A percentile compares a stretch with the other conserved stretches of the same genome.
phyloP scores from a whole-genome alignment of 495 filamentous ascomycete genomes.

The Apodospora peruviana region DNA sequence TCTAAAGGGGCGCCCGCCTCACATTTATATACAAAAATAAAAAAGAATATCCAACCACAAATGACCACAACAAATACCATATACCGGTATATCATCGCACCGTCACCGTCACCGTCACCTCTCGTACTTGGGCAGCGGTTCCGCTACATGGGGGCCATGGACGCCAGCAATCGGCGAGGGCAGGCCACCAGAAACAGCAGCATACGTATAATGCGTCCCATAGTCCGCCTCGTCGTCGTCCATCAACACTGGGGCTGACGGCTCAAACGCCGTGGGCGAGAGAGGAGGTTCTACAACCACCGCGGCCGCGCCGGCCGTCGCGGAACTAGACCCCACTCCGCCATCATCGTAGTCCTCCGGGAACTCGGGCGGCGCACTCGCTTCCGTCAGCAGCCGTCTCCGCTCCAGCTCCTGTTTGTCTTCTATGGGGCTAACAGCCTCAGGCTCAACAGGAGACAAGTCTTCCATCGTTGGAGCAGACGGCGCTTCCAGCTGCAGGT shows the following conservation, averaged over 20 bases:
- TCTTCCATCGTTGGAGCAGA: slow-evolving; percentile 45
- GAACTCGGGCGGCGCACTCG: slow-evolving; percentile 59
- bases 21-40: no score
- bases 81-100: no score
- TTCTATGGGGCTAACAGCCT: slow-evolving; percentile 33
- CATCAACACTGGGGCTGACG: slow-evolving; percentile 61
- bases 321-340: slow-evolving; percentile 15
- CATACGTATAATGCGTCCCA: slow-evolving; percentile 27
- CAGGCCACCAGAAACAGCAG: no score
- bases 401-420: slow-evolving; percentile 87
- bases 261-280: slow-evolving; percentile 26
- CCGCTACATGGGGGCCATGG: no score
- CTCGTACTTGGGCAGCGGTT: no score
- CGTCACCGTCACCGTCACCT: no score
- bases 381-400: slow-evolving; percentile 62
- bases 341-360: slow-evolving; percentile 41
- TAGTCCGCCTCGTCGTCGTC: slow-evolving; percentile 61
- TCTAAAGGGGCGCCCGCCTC: no score
- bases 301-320: slow-evolving; percentile 9
- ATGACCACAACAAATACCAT: no score
- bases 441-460: slow-evolving; percentile 33
- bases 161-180: no score
- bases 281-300: slow-evolving; percentile 15
- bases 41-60: no score
- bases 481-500: slow-evolving; percentile 18